Conservation (phyloP, 805 yeast species). For the Pichia cephalocereana region DNA sequence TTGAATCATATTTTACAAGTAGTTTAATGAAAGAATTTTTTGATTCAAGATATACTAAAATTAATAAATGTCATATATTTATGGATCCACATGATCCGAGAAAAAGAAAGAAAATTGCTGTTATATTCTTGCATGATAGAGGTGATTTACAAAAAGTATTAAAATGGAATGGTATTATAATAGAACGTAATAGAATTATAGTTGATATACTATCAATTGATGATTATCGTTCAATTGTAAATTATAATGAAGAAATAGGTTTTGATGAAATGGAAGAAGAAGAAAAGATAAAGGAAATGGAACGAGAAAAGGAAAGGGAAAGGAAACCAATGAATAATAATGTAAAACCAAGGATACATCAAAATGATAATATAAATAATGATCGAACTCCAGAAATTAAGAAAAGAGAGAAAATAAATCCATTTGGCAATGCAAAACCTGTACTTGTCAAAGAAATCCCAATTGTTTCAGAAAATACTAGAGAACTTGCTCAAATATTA, state of each 20-base stretch:
- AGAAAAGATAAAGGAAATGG: no score
- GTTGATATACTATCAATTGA: slow-evolving; percentile 29
- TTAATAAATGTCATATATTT: slow-evolving; percentile 50
- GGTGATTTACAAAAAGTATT: slow-evolving; percentile 47
- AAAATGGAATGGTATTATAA: slow-evolving; percentile 50
- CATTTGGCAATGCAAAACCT: slow-evolving; percentile 75
- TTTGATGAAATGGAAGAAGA: slow-evolving; percentile 16
- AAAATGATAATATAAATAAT: not conserved
- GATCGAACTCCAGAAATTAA: not conserved
- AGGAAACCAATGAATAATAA: not conserved
- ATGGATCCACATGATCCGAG: slow-evolving; percentile 23
- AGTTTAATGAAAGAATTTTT: slow-evolving; percentile 50
- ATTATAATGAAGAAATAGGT: slow-evolving; percentile 16
- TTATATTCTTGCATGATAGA: slow-evolving; percentile 47
- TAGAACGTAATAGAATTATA: slow-evolving; percentile 28
- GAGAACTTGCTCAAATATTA: slow-evolving; percentile 1
- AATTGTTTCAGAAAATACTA: slow-evolving; percentile 10
- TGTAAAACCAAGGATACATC: not conserved
- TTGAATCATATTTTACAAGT: slow-evolving; percentile 48
- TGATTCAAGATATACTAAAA: slow-evolving; percentile 50
- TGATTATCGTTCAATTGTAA: slow-evolving; percentile 6
- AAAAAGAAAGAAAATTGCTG: slow-evolving; percentile 47
- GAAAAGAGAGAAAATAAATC: slow-evolving; percentile 38
- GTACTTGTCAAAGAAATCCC: slow-evolving; percentile 26
- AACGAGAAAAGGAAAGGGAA: no score